Conservation (phyloP, 2,329 filamentous ascomycete genomes). For the Aspergillus sp. region DNA sequence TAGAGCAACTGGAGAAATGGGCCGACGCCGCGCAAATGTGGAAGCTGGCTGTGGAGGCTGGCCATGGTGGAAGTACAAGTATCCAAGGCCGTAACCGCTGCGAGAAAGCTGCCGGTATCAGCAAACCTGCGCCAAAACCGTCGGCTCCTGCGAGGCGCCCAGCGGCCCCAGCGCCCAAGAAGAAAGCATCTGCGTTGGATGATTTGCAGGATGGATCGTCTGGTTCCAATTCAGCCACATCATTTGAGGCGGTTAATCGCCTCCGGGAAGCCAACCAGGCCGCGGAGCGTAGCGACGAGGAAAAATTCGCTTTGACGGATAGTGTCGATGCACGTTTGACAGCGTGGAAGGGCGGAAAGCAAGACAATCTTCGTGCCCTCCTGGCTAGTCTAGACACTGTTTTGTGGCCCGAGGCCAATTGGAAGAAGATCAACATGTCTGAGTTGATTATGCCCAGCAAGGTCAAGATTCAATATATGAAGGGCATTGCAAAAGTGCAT, state of each 20-base stretch:
- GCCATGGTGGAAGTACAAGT: slow-evolving; percentile 80
- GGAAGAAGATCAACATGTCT: slow-evolving; percentile 95
- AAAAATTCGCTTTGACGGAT: slow-evolving; percentile 87
- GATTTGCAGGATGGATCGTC: slow-evolving; percentile 40
- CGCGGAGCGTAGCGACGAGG: slow-evolving; percentile 82
- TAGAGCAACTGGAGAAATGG: slow-evolving; percentile 97
- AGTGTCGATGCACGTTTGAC: slow-evolving; percentile 76
- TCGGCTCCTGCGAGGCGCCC: slow-evolving; percentile 47
- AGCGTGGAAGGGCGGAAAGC: slow-evolving; percentile 85
- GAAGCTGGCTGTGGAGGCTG: slow-evolving; percentile 78
- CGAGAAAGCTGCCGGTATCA: slow-evolving; percentile 78
- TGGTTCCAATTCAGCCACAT: slow-evolving; percentile 36
- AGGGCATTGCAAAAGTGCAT: slow-evolving; percentile 97
- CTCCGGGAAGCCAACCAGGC: slow-evolving; percentile 82
- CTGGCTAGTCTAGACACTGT: slow-evolving; percentile 84
- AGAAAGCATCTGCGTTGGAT: slow-evolving; percentile 32
- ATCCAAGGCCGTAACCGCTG: slow-evolving; percentile 85
- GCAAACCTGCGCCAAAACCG: slow-evolving; percentile 48
- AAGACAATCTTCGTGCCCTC: slow-evolving; percentile 86
- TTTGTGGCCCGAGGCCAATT: slow-evolving; percentile 86
- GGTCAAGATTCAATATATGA: slow-evolving; percentile 98
- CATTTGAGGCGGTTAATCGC: slow-evolving; percentile 75
- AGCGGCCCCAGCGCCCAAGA: slow-evolving; percentile 44
- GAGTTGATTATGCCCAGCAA: slow-evolving; percentile 90
- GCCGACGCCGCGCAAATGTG: slow-evolving; percentile 76